Conservation (phyloP, 2,329 filamentous ascomycete species). For the Ceratocystis alfenasii region DNA sequence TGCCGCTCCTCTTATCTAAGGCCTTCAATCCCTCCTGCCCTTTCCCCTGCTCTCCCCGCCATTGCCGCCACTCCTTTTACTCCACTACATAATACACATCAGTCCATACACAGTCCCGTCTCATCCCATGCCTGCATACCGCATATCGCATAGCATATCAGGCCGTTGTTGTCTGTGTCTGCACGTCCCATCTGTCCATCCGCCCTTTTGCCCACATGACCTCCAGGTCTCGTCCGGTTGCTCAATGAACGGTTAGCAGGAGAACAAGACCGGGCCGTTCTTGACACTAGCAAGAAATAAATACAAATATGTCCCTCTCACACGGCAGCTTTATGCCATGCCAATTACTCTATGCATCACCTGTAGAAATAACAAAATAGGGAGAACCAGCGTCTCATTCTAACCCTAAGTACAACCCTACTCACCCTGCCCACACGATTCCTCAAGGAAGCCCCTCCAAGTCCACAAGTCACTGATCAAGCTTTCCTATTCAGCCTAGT, state of each 20-base stretch:
- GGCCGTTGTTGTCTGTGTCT: neutral
- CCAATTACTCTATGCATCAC: neutral
- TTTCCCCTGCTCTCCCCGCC: neutral
- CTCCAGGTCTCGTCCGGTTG: neutral
- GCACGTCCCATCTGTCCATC: neutral
- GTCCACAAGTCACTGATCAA: neutral
- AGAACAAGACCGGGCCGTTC: neutral
- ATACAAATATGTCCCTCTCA: too few relatives aligned
- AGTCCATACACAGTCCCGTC: slow-evolving; percentile 8
- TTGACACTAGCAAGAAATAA: too few relatives aligned
- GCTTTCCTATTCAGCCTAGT: neutral
- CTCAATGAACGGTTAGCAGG: neutral
- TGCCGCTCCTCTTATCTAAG: neutral
- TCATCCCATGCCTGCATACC: slow-evolving; percentile 9
- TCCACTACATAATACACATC: neutral
- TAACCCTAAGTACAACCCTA: neutral
- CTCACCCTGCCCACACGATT: too few relatives aligned
- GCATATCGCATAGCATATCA: neutral
- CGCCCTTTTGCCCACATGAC: neutral
- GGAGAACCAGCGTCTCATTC: too few relatives aligned
- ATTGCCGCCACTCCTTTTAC: neutral
- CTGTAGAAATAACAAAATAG: too few relatives aligned
- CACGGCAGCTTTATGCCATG: too few relatives aligned
- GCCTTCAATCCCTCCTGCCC: neutral
- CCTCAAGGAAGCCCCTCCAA: neutral